Percentiles rank a stretch among this genome's conserved stretches.
Evolutionary conservation across 2,329 filamentous ascomycete species (phyloP).

Genomic region (Ceratocystis diversiconidia): DNA sequence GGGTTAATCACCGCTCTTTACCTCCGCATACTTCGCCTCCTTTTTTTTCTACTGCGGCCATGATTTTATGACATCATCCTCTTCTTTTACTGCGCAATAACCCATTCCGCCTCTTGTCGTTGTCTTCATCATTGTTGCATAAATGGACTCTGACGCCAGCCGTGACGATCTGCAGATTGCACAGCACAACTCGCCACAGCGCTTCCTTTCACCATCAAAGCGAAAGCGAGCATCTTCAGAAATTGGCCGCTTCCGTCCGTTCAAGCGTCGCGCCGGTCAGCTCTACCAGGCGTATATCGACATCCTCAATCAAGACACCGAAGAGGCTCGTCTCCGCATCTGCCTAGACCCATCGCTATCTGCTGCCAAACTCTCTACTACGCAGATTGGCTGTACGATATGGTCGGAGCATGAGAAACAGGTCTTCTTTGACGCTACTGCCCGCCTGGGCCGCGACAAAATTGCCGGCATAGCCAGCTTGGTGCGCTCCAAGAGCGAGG

Average conservation of each 20-base stretch:
- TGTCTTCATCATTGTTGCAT: neutral
- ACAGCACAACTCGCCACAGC: neutral
- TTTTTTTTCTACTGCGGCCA: neutral
- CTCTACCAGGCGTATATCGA: conserved; percentile 36
- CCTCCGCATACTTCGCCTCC: neutral
- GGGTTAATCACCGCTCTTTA: neutral
- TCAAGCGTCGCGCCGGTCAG: conserved; percentile 33
- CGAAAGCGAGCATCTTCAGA: neutral
- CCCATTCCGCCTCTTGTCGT: neutral
- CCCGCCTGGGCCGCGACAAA: conserved; percentile 49
- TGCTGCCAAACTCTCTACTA: conserved; percentile 37
- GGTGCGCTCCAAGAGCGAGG: conserved; percentile 55
- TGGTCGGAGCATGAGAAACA: conserved; percentile 65
- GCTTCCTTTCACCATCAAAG: neutral
- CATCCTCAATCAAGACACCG: conserved; percentile 43
- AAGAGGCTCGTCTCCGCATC: conserved; percentile 29
- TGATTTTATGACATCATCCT: neutral
- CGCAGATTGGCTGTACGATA: conserved; percentile 51
- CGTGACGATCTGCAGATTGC: neutral
- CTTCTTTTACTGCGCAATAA: neutral
- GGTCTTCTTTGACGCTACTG: conserved; percentile 50
- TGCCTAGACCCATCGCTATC: neutral
- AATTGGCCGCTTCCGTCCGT: conserved; percentile 17
- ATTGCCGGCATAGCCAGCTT: conserved; percentile 45
- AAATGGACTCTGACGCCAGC: neutral